phyloP scores from a whole-genome alignment of 345 rosid genomes.

The Corchorus capsularis region DNA sequence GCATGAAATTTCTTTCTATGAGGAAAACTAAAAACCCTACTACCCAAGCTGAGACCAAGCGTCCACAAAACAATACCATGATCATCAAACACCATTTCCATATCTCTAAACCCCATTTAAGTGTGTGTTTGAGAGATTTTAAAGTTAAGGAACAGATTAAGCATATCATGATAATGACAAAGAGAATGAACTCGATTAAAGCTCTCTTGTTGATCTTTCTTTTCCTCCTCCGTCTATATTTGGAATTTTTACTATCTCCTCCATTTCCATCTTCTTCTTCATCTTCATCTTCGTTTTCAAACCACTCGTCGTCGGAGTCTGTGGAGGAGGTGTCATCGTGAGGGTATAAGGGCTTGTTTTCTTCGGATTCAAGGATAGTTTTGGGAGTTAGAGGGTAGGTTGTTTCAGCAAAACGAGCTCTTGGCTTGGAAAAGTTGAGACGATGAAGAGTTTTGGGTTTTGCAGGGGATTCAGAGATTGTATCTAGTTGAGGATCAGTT shows the following conservation, averaged over 20 bases:
- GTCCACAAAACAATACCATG: constrained; percentile 34
- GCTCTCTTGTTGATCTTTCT: constrained; percentile 32
- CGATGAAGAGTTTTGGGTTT: constrained; percentile 32
- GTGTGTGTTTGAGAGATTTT: constrained; percentile 10
- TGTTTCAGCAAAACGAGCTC: constrained; percentile 47
- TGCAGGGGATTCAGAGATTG: constrained; percentile 5
- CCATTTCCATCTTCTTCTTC: constrained; percentile 1
- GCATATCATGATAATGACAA: constrained; percentile 38
- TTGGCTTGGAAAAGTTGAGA: constrained; percentile 50
- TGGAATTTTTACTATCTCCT: background rate
- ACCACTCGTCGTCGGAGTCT: constrained; percentile 36
- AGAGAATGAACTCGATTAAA: constrained; percentile 37
- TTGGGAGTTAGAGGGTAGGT: constrained; percentile 8
- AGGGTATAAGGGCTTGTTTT: background rate
- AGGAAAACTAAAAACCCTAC: constrained; percentile 32
- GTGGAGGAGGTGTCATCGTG: background rate
- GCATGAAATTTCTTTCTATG: constrained; percentile 37
- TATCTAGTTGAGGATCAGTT: background rate
- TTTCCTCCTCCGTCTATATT: constrained; percentile 16
- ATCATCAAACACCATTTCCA: constrained; percentile 64
- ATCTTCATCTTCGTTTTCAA: constrained; percentile 20
- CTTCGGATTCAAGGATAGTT: constrained; percentile 10
- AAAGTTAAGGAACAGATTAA: constrained; percentile 41
- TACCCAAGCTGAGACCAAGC: constrained; percentile 33
- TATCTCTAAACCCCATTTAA: constrained; percentile 32